Base-by-base conservation (phyloP, 2,329 filamentous ascomycete genomes). In the Helicocarpus griseus region DNA sequence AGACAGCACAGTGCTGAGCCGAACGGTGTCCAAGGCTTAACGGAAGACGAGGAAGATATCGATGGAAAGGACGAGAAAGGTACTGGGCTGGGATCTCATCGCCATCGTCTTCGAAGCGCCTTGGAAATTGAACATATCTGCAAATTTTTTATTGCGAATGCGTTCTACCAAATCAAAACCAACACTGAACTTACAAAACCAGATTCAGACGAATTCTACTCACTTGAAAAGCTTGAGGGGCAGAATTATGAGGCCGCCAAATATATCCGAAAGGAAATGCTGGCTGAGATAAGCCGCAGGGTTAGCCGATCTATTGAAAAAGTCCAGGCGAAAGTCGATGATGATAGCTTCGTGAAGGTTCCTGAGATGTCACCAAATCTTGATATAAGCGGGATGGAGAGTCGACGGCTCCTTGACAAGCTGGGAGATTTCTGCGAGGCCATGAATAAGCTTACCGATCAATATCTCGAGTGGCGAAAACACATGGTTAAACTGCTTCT, bases 71-170 rank as follows among this genome's bases (percentile, higher is more conserved):
- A 56, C 28, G 67, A 65, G 51, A 71, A 69, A 35, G 68, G 67
- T 51, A 63, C 60, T 36, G 77, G 77, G 17, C 59, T 87, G 22
- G 73, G 77, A 46, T 76, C 81, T 35, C 76, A 78, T 47, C 80
- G 83, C 31, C 80, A 83, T 49, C 79, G 82, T 40, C 73, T 96
- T 21, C 83, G 89, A 8, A 77, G 75, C 19, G 83, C 87, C 2
- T 73, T 95, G 17, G 89, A 95, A 63, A 68, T 94, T 40, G 79
- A 91, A 54, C 91, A 96, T 64, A 82, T 85, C 57, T 88, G 85
- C 28, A 76, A 81, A 0, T 96, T 96, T 69, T 95, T 94, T 63
- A 84, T 84, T 24, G 89, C 85, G 13, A 95, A 89, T 58, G 85
- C 83, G 0, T 83, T 84, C 58, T 96, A 83, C 62, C 88, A 95